Base-by-base conservation (phyloP, 2,329 filamentous ascomycete species). In the Clonostachys rosea region DNA sequence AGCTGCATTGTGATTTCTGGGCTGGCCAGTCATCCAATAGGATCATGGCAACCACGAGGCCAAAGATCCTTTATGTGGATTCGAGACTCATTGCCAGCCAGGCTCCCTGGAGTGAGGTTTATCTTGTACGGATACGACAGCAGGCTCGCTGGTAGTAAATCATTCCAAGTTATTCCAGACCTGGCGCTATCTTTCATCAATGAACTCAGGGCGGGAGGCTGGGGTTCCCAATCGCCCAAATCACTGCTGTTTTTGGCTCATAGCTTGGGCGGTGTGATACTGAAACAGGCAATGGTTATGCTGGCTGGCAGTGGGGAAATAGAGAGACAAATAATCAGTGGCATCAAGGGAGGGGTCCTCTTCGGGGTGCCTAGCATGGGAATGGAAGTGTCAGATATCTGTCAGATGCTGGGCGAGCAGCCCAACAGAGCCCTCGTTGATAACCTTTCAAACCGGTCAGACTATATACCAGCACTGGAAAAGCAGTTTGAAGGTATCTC, bases 1-100 rank as follows among this genome's bases (percentile, higher is more conserved):
- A 46, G 44, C 24, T 36, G 34, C 12, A 34, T 46, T n/a, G 44
- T 30, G n/a, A 18, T 46, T 8, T 37, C 40, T 16, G 44, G 44
- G 9, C 44, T 46, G 13, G 30, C 18, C 9, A 37, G 44, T 18
- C 17, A 41, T 18, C 34, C 44, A 5, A 5, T 46, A 35, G 36
- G 36, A 37, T 36, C 44, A 40, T 46, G 44, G 44, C 36, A 39
- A 39, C 36, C 36, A 17, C 13, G 16, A 17, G 36, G 36, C 36
- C 14, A 39, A 17, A 39, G 16, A 39, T 14, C 36, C 13, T 39
- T 39, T 17, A 39, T 39, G 36, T 39, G 36, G 36, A 39, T 39
- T 17, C 13, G 36, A 39, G 36, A 39, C 16, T 17, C 13, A 39
- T 17, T 39, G 16, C 36, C 36, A 14, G 14, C 14, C 2, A 17